Evolutionary conservation across 306 rosid species (phyloP), one percentile per base, ranked within the genome.

Genomic region (Cicer arietinum): DNA sequence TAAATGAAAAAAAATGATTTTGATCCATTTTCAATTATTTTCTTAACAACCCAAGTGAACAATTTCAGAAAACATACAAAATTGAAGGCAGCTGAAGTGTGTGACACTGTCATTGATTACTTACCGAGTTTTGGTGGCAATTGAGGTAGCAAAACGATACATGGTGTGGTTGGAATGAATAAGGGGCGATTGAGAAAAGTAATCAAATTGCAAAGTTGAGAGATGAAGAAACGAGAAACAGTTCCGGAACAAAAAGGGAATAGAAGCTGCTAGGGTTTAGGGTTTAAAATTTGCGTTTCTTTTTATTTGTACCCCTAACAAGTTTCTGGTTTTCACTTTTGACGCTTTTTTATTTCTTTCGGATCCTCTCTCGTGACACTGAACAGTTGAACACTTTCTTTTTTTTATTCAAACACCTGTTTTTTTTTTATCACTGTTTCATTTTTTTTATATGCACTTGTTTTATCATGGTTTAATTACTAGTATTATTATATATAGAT

Each of bases 121-220:
- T 51, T 69, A 89, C 99, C 93, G 80, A 65, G 90, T 93, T 79
- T 89, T 92, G 81, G 93, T 84, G 61, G 99, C 96, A 50, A 94
- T 76, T 79, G 87, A 85, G 39, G 95, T 59, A 30, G 96, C 97
- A 74, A 88, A 82, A n/a, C 97, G 99, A 69, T 90, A 88, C 97
- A 94, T 94, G 46, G 47, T 80, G 85, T 39, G 4, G 18, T 12
- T 53, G 70, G 20, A 66, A 52, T 25, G 59, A 48, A 17, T 3
- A 71, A 10, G 18, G 60, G 10, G 45, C 7, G 37, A 13, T 30
- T 68, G 67, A 37, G 67, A 59, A 67, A 10, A 59, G 65, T n/a
- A 8, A 7, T 41, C 61, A 56, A 68, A 42, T 57, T 52, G 79
- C 53, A 75, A 78, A 73, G 65, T 9, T 53, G 39, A 18, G 7